Evolutionary conservation across 2,329 filamentous ascomycete species (phyloP), one percentile per base, ranked within the genome.

Genomic region (Simplicillium sp.): DNA sequence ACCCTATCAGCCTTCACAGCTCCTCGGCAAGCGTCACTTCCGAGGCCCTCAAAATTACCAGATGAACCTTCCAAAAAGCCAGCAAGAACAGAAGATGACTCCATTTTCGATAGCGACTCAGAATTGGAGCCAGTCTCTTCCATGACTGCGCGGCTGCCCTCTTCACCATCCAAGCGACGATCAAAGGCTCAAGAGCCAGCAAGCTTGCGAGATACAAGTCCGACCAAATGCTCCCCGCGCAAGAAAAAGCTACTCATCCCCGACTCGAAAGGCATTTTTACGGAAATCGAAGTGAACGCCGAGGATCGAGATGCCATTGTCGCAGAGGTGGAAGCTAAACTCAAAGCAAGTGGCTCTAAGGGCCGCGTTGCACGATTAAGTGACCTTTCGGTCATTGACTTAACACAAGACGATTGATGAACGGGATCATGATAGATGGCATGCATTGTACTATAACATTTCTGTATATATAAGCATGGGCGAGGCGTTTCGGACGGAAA

Each of bases 371-470:
- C 52, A 13, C 49, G 58, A 7, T 47, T 50, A 48, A 62, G 59
- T 11, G 59, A 62, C 29, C 50, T 62, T 28, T 51, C 53, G 3
- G 48, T 59, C 32, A 54, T 62, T 39, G 59, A 62, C 35, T 46
- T 62, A 29, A 62, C 59, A 6, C 40, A 50, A 33, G 53, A 55
- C 9, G 20, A 25, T 25, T 25, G 20, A 25, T 25, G 20, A 25
- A 25, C 9, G 20, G 9, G 5, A 29, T 51, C 53, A 43, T 55
- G 18, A 37, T 18, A 20, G 20, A 9, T n/a, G 20, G 6, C 9
- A 6, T 25, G 9, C 9, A 25, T 25, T 25, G 20, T 25, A 25
- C 20, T 25, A 25, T 25, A 25, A 9, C 20, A 18, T n/a, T 11
- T 15, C 37, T n/a, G n/a, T 34, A 29, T 36, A 35, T 15, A 25